A percentile compares a stretch with the other conserved stretches of the same genome.
Evolutionary conservation across 1,139 yeast genomes (phyloP).

Genomic region (Nakaseomyces sp.): DNA sequence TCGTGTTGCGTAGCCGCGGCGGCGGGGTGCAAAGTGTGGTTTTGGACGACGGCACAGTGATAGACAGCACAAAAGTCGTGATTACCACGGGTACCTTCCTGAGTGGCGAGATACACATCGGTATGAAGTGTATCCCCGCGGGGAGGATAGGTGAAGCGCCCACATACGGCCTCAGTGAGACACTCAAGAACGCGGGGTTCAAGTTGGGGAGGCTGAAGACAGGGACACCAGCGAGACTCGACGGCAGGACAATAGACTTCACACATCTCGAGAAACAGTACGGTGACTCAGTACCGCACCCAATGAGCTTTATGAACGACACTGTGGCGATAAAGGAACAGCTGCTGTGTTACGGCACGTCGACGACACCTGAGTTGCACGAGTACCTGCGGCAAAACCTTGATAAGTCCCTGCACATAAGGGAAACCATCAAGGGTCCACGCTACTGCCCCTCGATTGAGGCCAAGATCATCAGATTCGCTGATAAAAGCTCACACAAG

Average conservation of each 20-base stretch:
- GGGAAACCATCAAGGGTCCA: constrained; percentile 94
- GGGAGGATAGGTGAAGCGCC: constrained; percentile 93
- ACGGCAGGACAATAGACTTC: constrained; percentile 63
- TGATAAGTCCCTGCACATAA: constrained; percentile 76
- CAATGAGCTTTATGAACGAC: constrained; percentile 84
- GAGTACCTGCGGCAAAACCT: constrained; percentile 59
- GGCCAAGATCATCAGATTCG: constrained; percentile 73
- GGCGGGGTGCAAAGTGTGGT: constrained; percentile 52
- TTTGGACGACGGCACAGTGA: constrained; percentile 42
- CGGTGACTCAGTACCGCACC: constrained; percentile 74
- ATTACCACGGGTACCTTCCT: constrained; percentile 94
- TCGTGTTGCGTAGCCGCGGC: constrained; percentile 29
- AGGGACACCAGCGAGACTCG: constrained; percentile 92
- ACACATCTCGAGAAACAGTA: constrained; percentile 50
- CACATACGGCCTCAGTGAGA: constrained; percentile 77
- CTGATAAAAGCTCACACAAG: constrained; percentile 65
- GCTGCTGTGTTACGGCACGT: constrained; percentile 65
- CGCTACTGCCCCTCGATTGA: constrained; percentile 96
- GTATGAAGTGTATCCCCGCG: constrained; percentile 68
- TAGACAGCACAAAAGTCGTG: constrained; percentile 61
- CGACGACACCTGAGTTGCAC: constrained; percentile 71
- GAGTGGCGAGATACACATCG: constrained; percentile 91
- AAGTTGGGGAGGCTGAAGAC: constrained; percentile 85
- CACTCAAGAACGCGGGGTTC: constrained; percentile 71
- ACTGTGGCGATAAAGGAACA: constrained; percentile 53